Evolutionary conservation across 2,329 filamentous ascomycete genomes (phyloP), one percentile per base, ranked within the genome.

Genomic region (Talaromyces sp.): DNA sequence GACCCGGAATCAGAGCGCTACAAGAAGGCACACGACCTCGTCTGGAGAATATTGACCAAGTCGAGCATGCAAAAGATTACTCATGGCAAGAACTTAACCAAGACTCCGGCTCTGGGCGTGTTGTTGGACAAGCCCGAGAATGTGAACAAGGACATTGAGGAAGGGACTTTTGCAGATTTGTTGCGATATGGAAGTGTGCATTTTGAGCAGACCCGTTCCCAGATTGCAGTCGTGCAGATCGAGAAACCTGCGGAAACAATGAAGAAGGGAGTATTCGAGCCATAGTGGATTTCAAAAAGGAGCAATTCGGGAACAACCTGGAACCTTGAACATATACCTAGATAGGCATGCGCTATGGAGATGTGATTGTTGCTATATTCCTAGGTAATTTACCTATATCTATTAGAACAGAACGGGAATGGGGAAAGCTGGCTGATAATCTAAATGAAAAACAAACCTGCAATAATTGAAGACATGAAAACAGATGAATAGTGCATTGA

Each of bases 131-230:
- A 65, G 46, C 54, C 51, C 33, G 64, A 62, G 19, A 66, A 67
- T 31, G 59, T 63, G 56, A 57, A 63, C 25, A 63, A 61, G 25
- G 68, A 70, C 39, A 55, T 60, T 39, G 62, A 64, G 51, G 40
- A 53, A 25, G 69, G 68, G n/a, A 70, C 68, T 2, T 71, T 69
- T 62, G 68, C 64, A 11, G 65, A 65, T 60, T 41, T 68, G 22
- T 56, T 70, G 35, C 65, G 69, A 56, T 69, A 70, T 58, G 69
- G 67, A 8, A 63, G 59, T 35, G 60, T 65, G n/a, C 62, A 69
- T 62, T 69, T 69, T 51, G 64, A 65, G 48, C 68, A 70, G 62
- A 64, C 62, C 10, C 57, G 65, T 53, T 19, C 50, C 2, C 19
- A 57, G 60, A 43, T 67, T 28, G 41, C 51, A 11, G 54, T 58